Base-by-base conservation (phyloP, 2,329 filamentous ascomycete genomes). In the Colletotrichum zoysiae region DNA sequence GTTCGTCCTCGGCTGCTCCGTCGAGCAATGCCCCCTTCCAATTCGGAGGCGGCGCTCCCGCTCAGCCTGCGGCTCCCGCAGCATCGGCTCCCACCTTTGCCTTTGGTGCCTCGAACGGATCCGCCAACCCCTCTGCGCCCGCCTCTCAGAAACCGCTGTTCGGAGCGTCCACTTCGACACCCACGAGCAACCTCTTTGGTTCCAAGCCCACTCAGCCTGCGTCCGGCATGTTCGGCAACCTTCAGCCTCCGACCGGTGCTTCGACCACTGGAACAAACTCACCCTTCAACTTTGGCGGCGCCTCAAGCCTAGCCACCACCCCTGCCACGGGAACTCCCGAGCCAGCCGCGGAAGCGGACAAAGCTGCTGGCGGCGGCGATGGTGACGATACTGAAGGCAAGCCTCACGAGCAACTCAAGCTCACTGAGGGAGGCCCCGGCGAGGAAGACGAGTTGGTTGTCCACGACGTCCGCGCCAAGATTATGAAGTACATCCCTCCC, bases 401-500 rank as follows among this genome's bases (percentile, higher is more conserved):
- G 77, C 86, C 87, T 78, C 87, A 93, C 72, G 88, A 91, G 79
- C 91, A 93, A 80, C 88, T 93, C 74, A 91, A 92, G 78, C 86
- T 95, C 76, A 90, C 90, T 64, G 86, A 88, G 74, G 88, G 87
- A 67, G 89, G 89, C 20, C 88, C 90, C 51, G 91, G 91, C 33
- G 92, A 95, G 79, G 91, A 93, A 78, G 87, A 93, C 69, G 93
- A 96, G 79, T 87, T 89, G 42, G 84, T 91, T 48, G 79, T 95
- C 26, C 88, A 92, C 79, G 91, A 95, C 78, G 86, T 92, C 18
- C 89, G 91, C 33, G 90, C 91, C 56, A 94, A 93, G 80, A 91
- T 89, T 16, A 82, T 91, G 74, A 91, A 92, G 79, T 89, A 90
- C 76, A 82, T 86, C 51, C 81, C 84, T 18, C 82, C 84, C 9